Evolutionary conservation across 306 rosid genomes (phyloP).

Genomic region (Cucurbita maxima): DNA sequence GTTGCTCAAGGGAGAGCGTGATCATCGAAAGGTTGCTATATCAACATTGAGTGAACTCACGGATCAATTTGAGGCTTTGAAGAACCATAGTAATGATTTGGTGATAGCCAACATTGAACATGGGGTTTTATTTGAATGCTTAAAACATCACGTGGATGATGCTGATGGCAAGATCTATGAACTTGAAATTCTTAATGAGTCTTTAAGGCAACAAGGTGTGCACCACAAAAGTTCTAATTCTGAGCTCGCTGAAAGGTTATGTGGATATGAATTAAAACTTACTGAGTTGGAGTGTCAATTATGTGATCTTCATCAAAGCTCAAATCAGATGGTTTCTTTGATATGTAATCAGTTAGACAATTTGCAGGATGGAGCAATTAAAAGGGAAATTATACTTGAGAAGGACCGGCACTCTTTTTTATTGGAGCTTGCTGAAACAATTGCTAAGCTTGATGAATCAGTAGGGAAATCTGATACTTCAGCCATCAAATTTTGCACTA

Average conservation of each 20-base stretch:
- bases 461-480: conserved; percentile 24
- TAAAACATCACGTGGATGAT: conserved; percentile 33
- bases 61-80: conserved; percentile 40
- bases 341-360: conserved; percentile 39
- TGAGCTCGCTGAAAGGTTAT: conserved; percentile 43
- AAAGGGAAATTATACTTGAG: conserved; percentile 46
- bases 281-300: conserved; percentile 34
- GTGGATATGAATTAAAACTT: conserved; percentile 36
- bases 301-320: conserved; percentile 36
- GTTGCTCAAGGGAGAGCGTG: conserved; percentile 48
- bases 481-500: conserved; percentile 11
- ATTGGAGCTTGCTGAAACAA: conserved; percentile 33
- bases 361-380: conserved; percentile 46
- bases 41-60: conserved; percentile 27
- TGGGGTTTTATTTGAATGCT: conserved; percentile 52
- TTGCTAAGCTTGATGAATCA: conserved; percentile 48
- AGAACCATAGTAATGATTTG: conserved; percentile 41
- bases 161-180: conserved; percentile 35
- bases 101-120: conserved; percentile 63
- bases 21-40: conserved; percentile 31
- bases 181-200: conserved; percentile 38
- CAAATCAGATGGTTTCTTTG: conserved; percentile 45
- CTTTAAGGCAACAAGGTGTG: conserved; percentile 32
- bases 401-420: conserved; percentile 39
- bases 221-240: conserved; percentile 28